These are phyloP conservation scores for Handroanthus guayacan DNA, from an alignment of 257 asterid genomes.

Conservation along the genomic window DNA sequence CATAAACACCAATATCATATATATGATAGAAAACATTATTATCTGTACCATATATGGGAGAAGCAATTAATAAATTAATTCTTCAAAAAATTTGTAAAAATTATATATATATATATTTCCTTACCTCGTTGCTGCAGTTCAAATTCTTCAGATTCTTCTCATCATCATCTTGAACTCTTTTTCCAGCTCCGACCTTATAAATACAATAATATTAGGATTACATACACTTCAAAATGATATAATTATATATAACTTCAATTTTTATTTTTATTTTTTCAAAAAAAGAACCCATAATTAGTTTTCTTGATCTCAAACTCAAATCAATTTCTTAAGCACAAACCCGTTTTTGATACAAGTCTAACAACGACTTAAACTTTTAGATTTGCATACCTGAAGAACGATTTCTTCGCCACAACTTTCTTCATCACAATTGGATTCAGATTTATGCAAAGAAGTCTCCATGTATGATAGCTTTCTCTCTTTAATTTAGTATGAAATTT, in stretches of 20 bases:
- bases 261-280: no score
- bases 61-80: no score
- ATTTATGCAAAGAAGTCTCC: constrained; percentile 57
- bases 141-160: constrained; percentile 41
- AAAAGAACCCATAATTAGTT: no score
- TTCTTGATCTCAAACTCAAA: background rate
- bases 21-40: no score
- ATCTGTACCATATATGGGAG: no score
- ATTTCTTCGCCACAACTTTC: constrained; percentile 48
- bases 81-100: background rate
- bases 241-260: background rate
- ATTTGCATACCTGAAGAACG: constrained; percentile 59
- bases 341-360: background rate
- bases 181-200: constrained; percentile 52
- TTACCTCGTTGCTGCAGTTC: constrained; percentile 41
- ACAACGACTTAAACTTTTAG: background rate
- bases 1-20: no score
- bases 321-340: background rate
- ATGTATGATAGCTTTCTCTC: constrained; percentile 38
- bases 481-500: background rate
- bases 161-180: constrained; percentile 37
- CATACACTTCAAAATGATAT: background rate
- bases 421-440: constrained; percentile 49
- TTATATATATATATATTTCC: background rate
- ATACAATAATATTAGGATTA: background rate